Conservation (phyloP, 2,329 filamentous ascomycete genomes). For the Pseudogymnoascus sp. region DNA sequence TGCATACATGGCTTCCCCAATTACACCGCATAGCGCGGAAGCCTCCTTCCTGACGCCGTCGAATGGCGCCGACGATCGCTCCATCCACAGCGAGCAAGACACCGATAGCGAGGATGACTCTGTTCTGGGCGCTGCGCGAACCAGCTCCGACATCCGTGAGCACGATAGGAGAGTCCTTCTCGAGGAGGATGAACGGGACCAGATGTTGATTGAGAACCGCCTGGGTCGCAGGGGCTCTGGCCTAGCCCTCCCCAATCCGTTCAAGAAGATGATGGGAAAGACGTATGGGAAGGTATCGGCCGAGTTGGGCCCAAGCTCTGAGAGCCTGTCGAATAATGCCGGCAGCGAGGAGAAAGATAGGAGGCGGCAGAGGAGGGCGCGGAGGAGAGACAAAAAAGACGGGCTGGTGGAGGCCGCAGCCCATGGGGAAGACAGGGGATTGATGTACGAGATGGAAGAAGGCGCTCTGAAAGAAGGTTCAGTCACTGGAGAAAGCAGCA, state of each 20-base stretch:
- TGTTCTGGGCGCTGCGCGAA: slow-evolving; percentile 55
- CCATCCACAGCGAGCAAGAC: slow-evolving; percentile 56
- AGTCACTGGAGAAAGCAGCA: slow-evolving; percentile 52
- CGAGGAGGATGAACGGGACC: slow-evolving; percentile 66
- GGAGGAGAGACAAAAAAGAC: slow-evolving; percentile 42
- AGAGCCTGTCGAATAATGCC: neutral
- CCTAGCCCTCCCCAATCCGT: slow-evolving; percentile 27
- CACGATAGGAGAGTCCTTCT: slow-evolving; percentile 64
- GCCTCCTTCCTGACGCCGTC: neutral
- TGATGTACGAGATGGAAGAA: slow-evolving; percentile 90
- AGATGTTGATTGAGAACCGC: slow-evolving; percentile 45
- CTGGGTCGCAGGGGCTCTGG: slow-evolving; percentile 31
- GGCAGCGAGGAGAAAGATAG: slow-evolving; percentile 27
- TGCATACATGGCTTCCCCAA: neutral
- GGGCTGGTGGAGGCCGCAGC: slow-evolving; percentile 44
- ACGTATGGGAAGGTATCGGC: slow-evolving; percentile 31
- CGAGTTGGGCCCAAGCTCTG: slow-evolving; percentile 39
- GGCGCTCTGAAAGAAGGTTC: slow-evolving; percentile 62
- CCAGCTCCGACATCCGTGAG: slow-evolving; percentile 59
- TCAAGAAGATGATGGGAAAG: slow-evolving; percentile 32
- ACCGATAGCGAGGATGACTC: slow-evolving; percentile 71
- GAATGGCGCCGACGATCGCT: neutral
- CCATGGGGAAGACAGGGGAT: slow-evolving; percentile 60
- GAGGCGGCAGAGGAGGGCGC: slow-evolving; percentile 41
- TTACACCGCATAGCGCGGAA: neutral